Conservation (phyloP, 2,329 filamentous ascomycete genomes). For the Hypoxylon sp. region DNA sequence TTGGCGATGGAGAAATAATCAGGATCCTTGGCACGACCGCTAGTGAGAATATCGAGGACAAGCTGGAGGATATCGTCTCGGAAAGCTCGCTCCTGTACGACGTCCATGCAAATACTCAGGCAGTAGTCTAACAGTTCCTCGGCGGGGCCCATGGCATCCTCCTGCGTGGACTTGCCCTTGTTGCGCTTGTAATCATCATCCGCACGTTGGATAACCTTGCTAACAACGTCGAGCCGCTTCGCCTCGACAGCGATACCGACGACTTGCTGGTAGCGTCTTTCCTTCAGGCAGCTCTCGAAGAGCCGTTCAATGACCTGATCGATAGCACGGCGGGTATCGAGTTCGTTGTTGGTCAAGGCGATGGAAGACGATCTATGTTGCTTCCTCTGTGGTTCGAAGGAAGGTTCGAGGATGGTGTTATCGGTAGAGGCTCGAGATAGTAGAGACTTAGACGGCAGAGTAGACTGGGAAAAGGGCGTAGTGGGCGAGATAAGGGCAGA, state of each 20-base stretch:
- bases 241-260: constrained; percentile 97
- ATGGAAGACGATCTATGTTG: constrained; percentile 71
- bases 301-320: constrained; percentile 88
- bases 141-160: constrained; percentile 71
- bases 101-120: constrained; percentile 95
- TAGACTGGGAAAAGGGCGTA: constrained; percentile 95
- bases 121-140: constrained; percentile 98
- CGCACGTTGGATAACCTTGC: constrained; percentile 89
- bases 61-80: constrained; percentile 88
- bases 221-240: constrained; percentile 89
- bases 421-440: constrained; percentile 84
- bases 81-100: constrained; percentile 92
- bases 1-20: constrained; percentile 99
- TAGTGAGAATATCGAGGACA: constrained; percentile 90
- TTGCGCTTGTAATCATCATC: constrained; percentile 84
- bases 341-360: constrained; percentile 75
- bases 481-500: constrained; percentile 86
- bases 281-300: constrained; percentile 89
- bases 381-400: constrained; percentile 68
- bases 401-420: constrained; percentile 73
- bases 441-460: constrained; percentile 92
- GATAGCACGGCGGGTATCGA: constrained; percentile 81
- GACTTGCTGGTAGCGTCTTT: constrained; percentile 93
- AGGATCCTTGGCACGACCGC: constrained; percentile 86
- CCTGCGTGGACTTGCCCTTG: constrained; percentile 71